phyloP scores from a whole-genome alignment of 2,329 filamentous ascomycete species.

The Penicillium brasilianum region DNA sequence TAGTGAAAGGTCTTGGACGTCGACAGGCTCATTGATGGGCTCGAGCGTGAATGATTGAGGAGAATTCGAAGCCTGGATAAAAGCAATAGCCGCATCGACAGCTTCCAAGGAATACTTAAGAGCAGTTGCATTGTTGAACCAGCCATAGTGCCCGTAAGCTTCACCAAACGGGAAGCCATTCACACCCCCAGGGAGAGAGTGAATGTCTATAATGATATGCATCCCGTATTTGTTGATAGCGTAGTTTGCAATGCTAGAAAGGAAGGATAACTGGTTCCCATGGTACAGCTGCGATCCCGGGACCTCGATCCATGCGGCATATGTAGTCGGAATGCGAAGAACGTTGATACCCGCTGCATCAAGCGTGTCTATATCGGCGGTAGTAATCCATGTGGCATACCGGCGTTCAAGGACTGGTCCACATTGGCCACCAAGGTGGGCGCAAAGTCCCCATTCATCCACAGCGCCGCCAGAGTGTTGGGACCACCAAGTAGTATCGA shows the following conservation, averaged over 20 bases:
- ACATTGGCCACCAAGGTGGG: slow-evolving; percentile 9
- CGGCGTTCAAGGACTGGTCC: slow-evolving; percentile 14
- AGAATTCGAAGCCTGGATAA: neutral
- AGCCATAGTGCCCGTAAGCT: slow-evolving; percentile 25
- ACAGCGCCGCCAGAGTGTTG: slow-evolving; percentile 19
- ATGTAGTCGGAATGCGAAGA: neutral
- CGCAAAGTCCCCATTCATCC: slow-evolving; percentile 30
- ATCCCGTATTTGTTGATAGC: neutral
- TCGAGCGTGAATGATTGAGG: slow-evolving; percentile 27
- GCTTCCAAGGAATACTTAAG: slow-evolving; percentile 24
- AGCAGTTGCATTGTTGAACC: slow-evolving; percentile 30
- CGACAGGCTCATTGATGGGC: slow-evolving; percentile 31
- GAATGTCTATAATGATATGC: neutral
- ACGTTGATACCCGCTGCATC: neutral
- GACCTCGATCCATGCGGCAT: slow-evolving; percentile 17
- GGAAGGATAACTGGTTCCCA: neutral
- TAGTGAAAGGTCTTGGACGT: slow-evolving; percentile 22
- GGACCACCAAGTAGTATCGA: slow-evolving; percentile 28
- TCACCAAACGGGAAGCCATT: slow-evolving; percentile 26
- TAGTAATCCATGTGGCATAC: slow-evolving; percentile 16
- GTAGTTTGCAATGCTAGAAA: neutral
- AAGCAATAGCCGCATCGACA: slow-evolving; percentile 23
- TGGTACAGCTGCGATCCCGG: neutral
- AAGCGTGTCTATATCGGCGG: slow-evolving; percentile 13
- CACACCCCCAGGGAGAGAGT: neutral